These are phyloP conservation scores for Chlamydomonas sp. DNA, from an alignment of 139 green algal genomes.

Conservation along the genomic window DNA sequence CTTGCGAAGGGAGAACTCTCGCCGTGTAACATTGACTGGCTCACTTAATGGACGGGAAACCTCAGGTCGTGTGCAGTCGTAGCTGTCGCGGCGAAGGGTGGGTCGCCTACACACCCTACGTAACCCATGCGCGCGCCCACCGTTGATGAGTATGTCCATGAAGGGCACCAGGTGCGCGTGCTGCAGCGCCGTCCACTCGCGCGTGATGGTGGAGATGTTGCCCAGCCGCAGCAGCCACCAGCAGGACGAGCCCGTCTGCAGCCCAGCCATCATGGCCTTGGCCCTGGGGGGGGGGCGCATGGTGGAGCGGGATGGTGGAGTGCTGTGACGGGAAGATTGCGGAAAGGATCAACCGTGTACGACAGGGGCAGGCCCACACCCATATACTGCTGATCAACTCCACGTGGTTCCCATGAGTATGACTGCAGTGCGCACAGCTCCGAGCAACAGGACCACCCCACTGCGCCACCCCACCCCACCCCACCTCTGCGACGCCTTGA, in stretches of 20 bases:
- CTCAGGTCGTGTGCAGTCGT: too few relatives aligned
- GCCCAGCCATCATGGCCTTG: constrained; percentile 51
- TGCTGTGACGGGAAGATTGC: too few relatives aligned
- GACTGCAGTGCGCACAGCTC: too few relatives aligned
- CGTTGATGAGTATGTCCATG: constrained; percentile 69
- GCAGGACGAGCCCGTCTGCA: constrained; percentile 41
- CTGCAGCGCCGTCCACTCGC: constrained; percentile 92
- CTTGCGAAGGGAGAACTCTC: too few relatives aligned
- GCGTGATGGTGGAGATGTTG: constrained; percentile 88
- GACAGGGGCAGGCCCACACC: too few relatives aligned
- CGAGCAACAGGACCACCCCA: too few relatives aligned
- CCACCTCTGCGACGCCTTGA: constrained; percentile 42
- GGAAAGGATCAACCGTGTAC: too few relatives aligned
- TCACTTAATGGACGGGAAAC: too few relatives aligned
- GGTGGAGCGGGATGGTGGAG: neutral
- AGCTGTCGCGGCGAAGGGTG: too few relatives aligned
- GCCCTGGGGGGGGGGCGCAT: neutral
- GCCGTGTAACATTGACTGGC: too few relatives aligned
- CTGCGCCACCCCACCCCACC: neutral
- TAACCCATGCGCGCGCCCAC: neutral
- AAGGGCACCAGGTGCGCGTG: constrained; percentile 78
- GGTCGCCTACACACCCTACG: neutral
- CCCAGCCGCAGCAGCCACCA: constrained; percentile 86
- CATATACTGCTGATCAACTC: too few relatives aligned
- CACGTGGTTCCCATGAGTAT: too few relatives aligned